Percentiles rank a stretch among this genome's conserved stretches.
Evolutionary conservation across 305 asterid genomes (phyloP).

Genomic region (Fraxinus angustifolia): DNA sequence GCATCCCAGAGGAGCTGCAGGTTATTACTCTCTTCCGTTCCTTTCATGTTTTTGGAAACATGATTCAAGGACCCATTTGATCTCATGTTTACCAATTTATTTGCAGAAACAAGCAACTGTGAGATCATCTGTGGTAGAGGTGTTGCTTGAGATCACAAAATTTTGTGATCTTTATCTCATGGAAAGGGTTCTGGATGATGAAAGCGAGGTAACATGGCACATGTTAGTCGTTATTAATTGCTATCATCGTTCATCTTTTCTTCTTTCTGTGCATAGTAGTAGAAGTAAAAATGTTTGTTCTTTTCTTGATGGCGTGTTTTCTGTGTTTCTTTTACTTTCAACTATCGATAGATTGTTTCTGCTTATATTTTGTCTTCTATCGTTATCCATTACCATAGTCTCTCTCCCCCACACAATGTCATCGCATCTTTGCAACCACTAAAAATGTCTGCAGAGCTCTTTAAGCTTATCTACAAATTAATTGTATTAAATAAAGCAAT

Average conservation of each 20-base stretch:
- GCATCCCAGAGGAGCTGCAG: constrained; percentile 91
- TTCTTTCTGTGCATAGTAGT: neutral
- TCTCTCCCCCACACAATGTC: neutral
- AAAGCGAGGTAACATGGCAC: constrained; percentile 52
- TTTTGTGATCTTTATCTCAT: constrained; percentile 88
- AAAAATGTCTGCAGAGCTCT: neutral
- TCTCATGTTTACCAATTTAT: constrained; percentile 21
- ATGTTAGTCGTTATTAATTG: constrained; percentile 15
- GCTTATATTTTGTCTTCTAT: neutral
- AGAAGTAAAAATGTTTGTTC: neutral
- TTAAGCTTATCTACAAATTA: neutral
- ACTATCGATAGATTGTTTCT: neutral
- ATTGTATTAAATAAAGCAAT: neutral
- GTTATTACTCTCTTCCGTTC: constrained; percentile 34
- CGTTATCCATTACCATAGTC: neutral
- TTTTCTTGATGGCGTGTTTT: neutral
- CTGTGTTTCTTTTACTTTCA: neutral
- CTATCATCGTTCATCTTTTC: neutral
- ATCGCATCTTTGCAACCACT: neutral
- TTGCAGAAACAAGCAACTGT: constrained; percentile 82
- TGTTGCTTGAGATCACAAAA: constrained; percentile 81
- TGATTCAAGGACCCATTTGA: constrained; percentile 17
- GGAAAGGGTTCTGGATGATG: constrained; percentile 90
- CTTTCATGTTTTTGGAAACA: neutral
- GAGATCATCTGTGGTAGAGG: constrained; percentile 70